Percentiles rank a stretch among this genome's conserved stretches.
These are phyloP conservation scores for Piper longum DNA, from an alignment of 164 flowering plant genomes.

Conservation along the genomic window DNA sequence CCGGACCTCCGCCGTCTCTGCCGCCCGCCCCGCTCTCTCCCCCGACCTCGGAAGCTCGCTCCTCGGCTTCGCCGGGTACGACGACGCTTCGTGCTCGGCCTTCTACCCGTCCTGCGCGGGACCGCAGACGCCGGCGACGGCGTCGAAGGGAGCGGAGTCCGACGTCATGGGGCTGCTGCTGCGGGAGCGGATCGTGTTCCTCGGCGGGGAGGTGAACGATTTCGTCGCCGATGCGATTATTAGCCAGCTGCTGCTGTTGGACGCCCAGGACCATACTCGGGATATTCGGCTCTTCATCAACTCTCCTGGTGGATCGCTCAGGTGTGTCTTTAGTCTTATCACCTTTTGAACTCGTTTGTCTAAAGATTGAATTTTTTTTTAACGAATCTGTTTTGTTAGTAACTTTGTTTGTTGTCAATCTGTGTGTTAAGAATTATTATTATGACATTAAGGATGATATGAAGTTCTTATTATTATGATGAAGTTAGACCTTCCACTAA, in stretches of 20 bases:
- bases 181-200: slow-evolving; percentile 69
- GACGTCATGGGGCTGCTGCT: slow-evolving; percentile 71
- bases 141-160: slow-evolving; percentile 41
- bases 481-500: too few relatives aligned
- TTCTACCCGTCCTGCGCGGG: slow-evolving; percentile 10
- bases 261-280: slow-evolving; percentile 65
- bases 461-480: too few relatives aligned
- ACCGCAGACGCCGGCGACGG: slow-evolving; percentile 39
- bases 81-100: slow-evolving; percentile 1
- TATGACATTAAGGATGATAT: too few relatives aligned
- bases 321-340: slow-evolving; percentile 20
- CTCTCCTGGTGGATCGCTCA: slow-evolving; percentile 79
- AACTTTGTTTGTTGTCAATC: too few relatives aligned
- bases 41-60: not conserved
- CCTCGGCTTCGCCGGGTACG: slow-evolving; percentile 6
- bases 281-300: slow-evolving; percentile 79
- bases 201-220: slow-evolving; percentile 64
- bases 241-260: slow-evolving; percentile 70
- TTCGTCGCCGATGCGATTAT: slow-evolving; percentile 77
- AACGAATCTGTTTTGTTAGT: not conserved
- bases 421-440: too few relatives aligned
- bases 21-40: slow-evolving; percentile 3
- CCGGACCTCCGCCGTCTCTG: not conserved
- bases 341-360: not conserved
- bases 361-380: too few relatives aligned